Base-by-base conservation (phyloP, 306 rosid genomes). In the Betula pendula region DNA sequence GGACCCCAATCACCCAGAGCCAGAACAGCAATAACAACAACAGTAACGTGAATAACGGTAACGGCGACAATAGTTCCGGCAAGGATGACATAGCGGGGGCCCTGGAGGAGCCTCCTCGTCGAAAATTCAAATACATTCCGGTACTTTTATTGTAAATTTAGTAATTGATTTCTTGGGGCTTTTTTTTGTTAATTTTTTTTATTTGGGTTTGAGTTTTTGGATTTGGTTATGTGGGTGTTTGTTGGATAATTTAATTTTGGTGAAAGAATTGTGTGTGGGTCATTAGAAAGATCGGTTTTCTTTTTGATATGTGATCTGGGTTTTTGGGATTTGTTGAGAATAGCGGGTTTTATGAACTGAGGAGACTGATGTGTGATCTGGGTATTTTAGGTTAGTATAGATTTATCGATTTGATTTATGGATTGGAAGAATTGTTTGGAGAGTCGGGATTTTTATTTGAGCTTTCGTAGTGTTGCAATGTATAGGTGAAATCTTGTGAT, bases 111-210 rank as follows among this genome's bases (percentile, higher is more conserved):
- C 97, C 92, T 1, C 99, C 97, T 10, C 84, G 94, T 35, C 83
- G 97, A 16, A 95, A 91, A 82, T 90, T 95, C 82, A 95, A 90
- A 89, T 95, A 92, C 81, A 73, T 92, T 67, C 99, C 99, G 94
- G 99, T 95, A 90, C 31, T 69, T 25, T 66, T 25, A 6, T 8
- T 43, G 24, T 13, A 43, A 17, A 5, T 68, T 71, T 69, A 1
- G 19, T 25, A 15, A 12, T 71, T 65, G 11, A 47, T 81, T 11
- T 5, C 71, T 20, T 5, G 20, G 20, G 13, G 33, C 35, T 14
- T 8, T 9, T 7, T 1, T 75, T 33, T 49, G 52, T 74, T 38
- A 38, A 38, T 38, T 38, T 38, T 38, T 38, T 38, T 5, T 5
- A 38, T 38, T 38, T 38, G 35, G 51, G 38, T 75, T 4, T 50